Base-by-base conservation (phyloP, 768 basidiomycete genomes). In the Tulasnella sp. region DNA sequence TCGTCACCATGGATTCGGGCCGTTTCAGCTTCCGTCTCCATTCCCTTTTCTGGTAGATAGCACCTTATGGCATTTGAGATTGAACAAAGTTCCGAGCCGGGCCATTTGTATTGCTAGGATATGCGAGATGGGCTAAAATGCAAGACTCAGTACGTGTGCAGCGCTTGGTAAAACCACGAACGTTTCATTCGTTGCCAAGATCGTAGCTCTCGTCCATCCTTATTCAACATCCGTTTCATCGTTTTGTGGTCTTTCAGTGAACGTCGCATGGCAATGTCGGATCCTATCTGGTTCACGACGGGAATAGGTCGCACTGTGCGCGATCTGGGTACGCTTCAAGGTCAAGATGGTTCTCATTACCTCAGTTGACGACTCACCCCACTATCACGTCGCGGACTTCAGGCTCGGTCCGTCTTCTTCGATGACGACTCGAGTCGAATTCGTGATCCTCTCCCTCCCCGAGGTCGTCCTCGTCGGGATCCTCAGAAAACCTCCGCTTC, bases 131-230 rank as follows among this genome's bases (percentile, higher is more conserved):
- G 11, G 52, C 52, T 54, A 27, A n/a, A 25, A 17, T 3, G 17
- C n/a, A 37, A n/a, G 25, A 29, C 52, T 41, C 37, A 31, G 19
- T 25, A 1, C 14, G 8, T 8, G 36, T 23, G 21, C 17, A 17
- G 15, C 2, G 27, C 36, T 8, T 37, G 1, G 12, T 25, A 5
- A 12, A 4, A 39, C 23, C 29, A 31, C 52, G 6, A 4, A 42
- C 52, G 29, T 27, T 40, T 39, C 7, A 39, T 39, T 40, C 52
- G 17, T 40, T 54, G 52, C 52, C 52, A 54, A 29, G 35, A 29
- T 31, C 32, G 25, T 27, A 40, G 34, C 19, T 36, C 34, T 40
- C 42, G 35, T 9, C 50, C 50, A 35, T 52, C 36, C 15, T 17
- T 39, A 17, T 54, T 40, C 52, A 54, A 23, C 37, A 27, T 11